phyloP scores from a whole-genome alignment of 495 filamentous ascomycete species.

The Neurospora sp. region DNA sequence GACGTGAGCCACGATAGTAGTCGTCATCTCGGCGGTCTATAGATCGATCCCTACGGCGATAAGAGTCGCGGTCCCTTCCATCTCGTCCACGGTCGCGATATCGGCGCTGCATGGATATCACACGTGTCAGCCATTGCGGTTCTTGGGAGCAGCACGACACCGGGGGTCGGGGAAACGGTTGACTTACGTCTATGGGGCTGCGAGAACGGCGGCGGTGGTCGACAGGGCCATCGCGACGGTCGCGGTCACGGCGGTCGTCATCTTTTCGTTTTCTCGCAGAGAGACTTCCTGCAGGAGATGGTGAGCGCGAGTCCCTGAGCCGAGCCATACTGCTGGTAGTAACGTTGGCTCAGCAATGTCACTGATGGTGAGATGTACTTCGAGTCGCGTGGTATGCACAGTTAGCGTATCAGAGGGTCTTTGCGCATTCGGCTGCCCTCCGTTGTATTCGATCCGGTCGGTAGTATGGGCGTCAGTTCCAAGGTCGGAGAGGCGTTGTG shows the following conservation, averaged over 20 bases:
- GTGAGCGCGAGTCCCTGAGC: constrained; percentile 87
- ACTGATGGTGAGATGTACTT: constrained; percentile 58
- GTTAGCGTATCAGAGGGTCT: constrained; percentile 6
- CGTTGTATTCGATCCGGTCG: background rate
- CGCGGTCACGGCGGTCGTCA: constrained; percentile 65
- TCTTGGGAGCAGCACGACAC: constrained; percentile 1
- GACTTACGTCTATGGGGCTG: constrained; percentile 58
- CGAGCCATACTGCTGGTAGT: constrained; percentile 63
- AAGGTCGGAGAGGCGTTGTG: background rate
- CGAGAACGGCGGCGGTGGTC: constrained; percentile 60
- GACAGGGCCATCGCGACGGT: constrained; percentile 39
- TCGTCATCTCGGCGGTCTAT: constrained; percentile 66
- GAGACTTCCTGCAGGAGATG: constrained; percentile 90
- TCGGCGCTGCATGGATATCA: constrained; percentile 39
- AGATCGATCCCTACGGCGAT: constrained; percentile 64
- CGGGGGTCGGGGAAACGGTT: background rate
- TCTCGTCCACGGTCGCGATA: constrained; percentile 45
- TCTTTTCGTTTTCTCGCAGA: constrained; percentile 67
- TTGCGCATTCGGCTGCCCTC: constrained; percentile 3
- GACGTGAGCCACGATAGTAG: constrained; percentile 48
- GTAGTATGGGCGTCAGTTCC: background rate
- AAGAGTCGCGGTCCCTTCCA: constrained; percentile 46
- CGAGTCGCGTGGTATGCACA: constrained; percentile 11
- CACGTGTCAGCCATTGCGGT: constrained; percentile 17
- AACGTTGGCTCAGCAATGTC: constrained; percentile 37